phyloP scores from a whole-genome alignment of 2,329 filamentous ascomycete genomes.

The Zalaria sp. region DNA sequence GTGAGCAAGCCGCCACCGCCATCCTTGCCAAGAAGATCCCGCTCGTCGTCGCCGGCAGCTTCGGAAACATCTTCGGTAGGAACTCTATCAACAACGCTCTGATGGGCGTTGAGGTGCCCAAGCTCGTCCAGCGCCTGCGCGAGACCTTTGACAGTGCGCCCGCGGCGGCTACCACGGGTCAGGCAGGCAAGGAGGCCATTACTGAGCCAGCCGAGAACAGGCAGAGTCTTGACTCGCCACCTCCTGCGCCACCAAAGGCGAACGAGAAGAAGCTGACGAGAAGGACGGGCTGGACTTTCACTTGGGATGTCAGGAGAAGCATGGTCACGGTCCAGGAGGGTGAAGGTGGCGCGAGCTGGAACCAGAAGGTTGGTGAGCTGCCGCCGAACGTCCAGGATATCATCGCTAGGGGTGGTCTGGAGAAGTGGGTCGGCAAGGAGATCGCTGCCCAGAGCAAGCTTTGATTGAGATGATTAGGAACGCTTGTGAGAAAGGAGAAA shows the following conservation, averaged over 20 bases:
- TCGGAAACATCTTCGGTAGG: conserved; percentile 69
- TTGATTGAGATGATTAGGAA: neutral
- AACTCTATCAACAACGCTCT: conserved; percentile 72
- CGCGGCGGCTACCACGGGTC: conserved; percentile 7
- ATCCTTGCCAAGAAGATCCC: conserved; percentile 70
- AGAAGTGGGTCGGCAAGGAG: conserved; percentile 68
- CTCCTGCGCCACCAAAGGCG: conserved; percentile 22
- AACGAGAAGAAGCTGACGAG: conserved; percentile 47
- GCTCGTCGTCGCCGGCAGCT: conserved; percentile 66
- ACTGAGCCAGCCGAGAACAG: conserved; percentile 37
- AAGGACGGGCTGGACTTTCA: conserved; percentile 69
- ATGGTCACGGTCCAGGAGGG: conserved; percentile 60
- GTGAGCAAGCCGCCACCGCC: conserved; percentile 81
- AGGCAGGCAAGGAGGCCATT: conserved; percentile 22
- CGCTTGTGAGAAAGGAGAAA: too few species aligned
- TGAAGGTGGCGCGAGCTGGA: conserved; percentile 53
- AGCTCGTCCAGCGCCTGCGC: conserved; percentile 50
- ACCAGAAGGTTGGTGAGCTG: conserved; percentile 67
- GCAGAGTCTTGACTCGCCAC: conserved; percentile 37
- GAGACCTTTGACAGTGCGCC: conserved; percentile 36
- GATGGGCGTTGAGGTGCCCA: conserved; percentile 56
- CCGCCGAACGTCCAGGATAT: conserved; percentile 76
- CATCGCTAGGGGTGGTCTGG: conserved; percentile 61
- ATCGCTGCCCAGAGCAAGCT: conserved; percentile 26
- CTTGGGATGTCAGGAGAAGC: conserved; percentile 66